Base-by-base conservation (phyloP, 2,329 filamentous ascomycete species). In the Beauveria australis region DNA sequence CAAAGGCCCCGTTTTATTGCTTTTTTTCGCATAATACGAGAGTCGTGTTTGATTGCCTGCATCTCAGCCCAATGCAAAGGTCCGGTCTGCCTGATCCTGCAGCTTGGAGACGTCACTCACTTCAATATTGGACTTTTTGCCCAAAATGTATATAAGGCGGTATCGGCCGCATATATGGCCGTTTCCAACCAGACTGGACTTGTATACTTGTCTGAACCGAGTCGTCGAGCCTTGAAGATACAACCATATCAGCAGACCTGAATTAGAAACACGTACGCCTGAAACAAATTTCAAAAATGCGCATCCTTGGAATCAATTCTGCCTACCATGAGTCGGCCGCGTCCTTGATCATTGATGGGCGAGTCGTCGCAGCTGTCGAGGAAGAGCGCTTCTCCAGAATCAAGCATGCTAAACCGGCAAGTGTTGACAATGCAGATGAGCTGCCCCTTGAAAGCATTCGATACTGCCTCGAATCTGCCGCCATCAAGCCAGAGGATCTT, bases 401-500 rank as follows among this genome's bases (percentile, higher is more conserved):
- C 44, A 57, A 57, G 44, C 54, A 57, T 28, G 54, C n/a, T 44
- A 57, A 57, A 28, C 43, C 54, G 16, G 54, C 54, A 30, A 57
- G 22, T 24, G 54, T 57, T 12, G 54, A 48, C 14, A 57, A 57
- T 40, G 54, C 54, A 8, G 44, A 57, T 18, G 54, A 57, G 44
- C 28, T 57, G 44, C 54, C 54, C 18, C 54, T 57, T 18, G 43
- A 57, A 14, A 57, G 54, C 14, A 57, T 57, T 26, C 54, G 44
- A 12, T 57, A 48, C 12, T 57, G 54, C 43, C 54, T 57, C 10
- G 54, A 26, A n/a, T 12, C 10, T 19, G 54, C 44, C 14, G 19
- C 1, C 54, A 24, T 57, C 22, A 57, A 57, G 44, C 26, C 44
- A 28, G 28, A 48, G 18, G 54, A 57, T 48, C 26, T 57, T 24